These are phyloP conservation scores for Hemileccinum impolitum DNA, from an alignment of 768 basidiomycete genomes.

Conservation along the genomic window DNA sequence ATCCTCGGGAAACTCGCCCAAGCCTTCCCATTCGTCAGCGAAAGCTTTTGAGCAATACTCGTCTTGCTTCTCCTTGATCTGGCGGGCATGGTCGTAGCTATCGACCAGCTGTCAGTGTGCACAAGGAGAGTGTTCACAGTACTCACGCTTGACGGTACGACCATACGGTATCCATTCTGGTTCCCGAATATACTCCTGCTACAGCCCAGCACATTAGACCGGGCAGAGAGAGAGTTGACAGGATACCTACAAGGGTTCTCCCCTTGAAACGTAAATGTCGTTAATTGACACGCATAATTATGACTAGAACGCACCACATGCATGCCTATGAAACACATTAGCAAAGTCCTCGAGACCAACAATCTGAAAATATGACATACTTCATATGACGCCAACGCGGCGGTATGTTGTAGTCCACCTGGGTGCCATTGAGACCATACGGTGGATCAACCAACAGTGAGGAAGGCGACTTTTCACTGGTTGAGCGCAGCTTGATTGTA, in stretches of 20 bases:
- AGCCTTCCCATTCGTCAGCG: conserved; percentile 40
- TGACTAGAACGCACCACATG: conserved; percentile 42
- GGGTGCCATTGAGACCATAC: conserved; percentile 43
- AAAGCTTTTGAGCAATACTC: conserved; percentile 54
- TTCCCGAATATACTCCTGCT: conserved; percentile 35
- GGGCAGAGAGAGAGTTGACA: neutral
- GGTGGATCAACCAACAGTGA: conserved; percentile 76
- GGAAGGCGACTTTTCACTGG: conserved; percentile 61
- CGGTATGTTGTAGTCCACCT: conserved; percentile 30
- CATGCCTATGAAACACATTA: conserved; percentile 44
- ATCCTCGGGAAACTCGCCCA: conserved; percentile 61
- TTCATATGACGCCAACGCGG: conserved; percentile 77
- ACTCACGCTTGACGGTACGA: conserved; percentile 57
- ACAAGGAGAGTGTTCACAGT: neutral
- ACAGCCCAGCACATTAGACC: neutral
- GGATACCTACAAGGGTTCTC: conserved; percentile 51
- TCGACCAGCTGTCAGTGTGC: neutral
- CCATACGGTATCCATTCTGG: conserved; percentile 64
- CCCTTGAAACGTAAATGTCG: conserved; percentile 27
- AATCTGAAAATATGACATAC: conserved; percentile 29
- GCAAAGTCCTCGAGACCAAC: neutral
- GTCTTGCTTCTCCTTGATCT: conserved; percentile 67
- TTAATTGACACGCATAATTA: neutral
- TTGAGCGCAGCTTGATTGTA: conserved; percentile 71
- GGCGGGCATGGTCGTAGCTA: conserved; percentile 60